phyloP scores from a whole-genome alignment of 495 filamentous ascomycete genomes.

The Lasiosphaeriaceae sp. region DNA sequence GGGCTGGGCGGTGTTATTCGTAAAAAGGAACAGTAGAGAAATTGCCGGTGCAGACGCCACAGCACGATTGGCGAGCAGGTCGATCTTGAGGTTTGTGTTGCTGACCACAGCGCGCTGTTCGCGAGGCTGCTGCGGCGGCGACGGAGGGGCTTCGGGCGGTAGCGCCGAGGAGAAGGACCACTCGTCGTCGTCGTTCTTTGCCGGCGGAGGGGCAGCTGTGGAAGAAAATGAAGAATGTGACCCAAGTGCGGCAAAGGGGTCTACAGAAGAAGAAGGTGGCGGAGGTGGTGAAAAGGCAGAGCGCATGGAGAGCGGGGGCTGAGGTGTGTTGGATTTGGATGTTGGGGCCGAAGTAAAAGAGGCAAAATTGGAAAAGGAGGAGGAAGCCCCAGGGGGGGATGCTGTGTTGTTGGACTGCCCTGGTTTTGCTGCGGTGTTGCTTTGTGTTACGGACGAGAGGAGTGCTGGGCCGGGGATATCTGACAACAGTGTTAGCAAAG shows the following conservation, averaged over 20 bases:
- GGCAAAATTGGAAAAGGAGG: conserved; percentile 60
- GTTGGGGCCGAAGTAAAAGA: conserved; percentile 42
- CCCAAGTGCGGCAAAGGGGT: conserved; percentile 70
- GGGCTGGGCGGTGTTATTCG: conserved; percentile 66
- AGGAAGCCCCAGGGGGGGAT: conserved; percentile 27
- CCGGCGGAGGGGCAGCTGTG: conserved; percentile 27
- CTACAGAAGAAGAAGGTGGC: conserved; percentile 39
- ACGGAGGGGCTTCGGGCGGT: conserved; percentile 52
- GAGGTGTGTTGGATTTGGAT: conserved; percentile 46
- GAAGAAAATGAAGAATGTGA: conserved; percentile 36
- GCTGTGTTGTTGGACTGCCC: conserved; percentile 32
- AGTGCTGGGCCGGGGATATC: conserved; percentile 61
- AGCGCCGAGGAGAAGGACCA: conserved; percentile 92
- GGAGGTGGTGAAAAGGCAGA: conserved; percentile 41
- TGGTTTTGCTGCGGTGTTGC: conserved; percentile 47
- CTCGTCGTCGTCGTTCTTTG: conserved; percentile 69
- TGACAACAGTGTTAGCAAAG: conserved; percentile 19
- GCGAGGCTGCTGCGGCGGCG: conserved; percentile 27
- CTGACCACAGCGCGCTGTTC: conserved; percentile 46
- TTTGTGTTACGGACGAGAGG: conserved; percentile 59
- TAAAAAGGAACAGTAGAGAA: conserved; percentile 66
- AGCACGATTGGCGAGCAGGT: conserved; percentile 43
- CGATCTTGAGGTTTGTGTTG: conserved; percentile 48
- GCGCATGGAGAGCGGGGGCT: conserved; percentile 29
- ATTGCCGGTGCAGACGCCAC: conserved; percentile 51